Evolutionary conservation across 345 rosid species (phyloP).

Genomic region (Citrus reticulata): DNA sequence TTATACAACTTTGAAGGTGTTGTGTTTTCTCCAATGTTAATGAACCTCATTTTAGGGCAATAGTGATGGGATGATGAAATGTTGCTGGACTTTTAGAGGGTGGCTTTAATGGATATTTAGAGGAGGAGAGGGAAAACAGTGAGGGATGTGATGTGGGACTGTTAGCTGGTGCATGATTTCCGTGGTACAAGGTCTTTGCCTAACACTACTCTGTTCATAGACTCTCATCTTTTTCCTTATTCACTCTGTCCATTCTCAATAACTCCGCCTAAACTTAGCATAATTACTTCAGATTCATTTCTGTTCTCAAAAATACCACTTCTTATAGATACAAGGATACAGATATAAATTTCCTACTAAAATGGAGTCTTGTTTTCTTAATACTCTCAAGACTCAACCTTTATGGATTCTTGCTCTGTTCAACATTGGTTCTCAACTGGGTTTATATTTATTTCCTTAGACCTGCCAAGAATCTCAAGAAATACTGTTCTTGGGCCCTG

Average conservation of each 20-base stretch:
- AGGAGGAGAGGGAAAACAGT: no score
- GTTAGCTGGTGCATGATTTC: no score
- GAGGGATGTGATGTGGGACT: no score
- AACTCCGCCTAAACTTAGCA: background rate
- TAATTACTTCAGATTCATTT: background rate
- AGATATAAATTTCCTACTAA: background rate
- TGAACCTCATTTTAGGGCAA: no score
- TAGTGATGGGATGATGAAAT: no score
- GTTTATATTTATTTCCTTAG: slow-evolving; percentile 34
- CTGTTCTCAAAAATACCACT: background rate
- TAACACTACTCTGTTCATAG: no score
- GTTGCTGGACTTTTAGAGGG: no score
- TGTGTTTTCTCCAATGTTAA: no score
- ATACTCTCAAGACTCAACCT: slow-evolving; percentile 58
- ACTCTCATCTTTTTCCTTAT: background rate
- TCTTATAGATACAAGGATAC: no score
- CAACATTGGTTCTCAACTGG: slow-evolving; percentile 37
- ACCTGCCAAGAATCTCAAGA: slow-evolving; percentile 33
- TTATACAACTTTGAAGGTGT: no score
- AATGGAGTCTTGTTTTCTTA: slow-evolving; percentile 53
- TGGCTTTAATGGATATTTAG: no score
- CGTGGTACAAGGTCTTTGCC: no score
- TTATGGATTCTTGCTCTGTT: slow-evolving; percentile 50
- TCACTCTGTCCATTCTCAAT: slow-evolving; percentile 6
- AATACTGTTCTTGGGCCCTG: slow-evolving; percentile 44